Base-by-base conservation (phyloP, 441 rosid species). In the Hura crepitans region DNA sequence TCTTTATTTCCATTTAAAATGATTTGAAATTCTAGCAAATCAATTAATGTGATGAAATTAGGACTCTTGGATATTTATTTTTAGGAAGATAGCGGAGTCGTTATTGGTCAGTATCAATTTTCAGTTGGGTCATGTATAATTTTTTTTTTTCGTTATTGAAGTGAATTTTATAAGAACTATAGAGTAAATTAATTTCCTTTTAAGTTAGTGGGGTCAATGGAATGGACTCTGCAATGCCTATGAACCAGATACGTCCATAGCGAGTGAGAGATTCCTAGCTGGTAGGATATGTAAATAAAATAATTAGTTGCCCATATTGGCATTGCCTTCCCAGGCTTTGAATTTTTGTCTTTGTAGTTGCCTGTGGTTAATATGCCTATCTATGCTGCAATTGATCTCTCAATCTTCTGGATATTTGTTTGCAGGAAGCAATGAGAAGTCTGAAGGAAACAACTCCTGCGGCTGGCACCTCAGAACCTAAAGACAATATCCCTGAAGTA, bases 401-500 rank as follows among this genome's bases (percentile, higher is more conserved):
- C 60, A 30, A 54, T 45, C 65, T 58, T 56, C 39, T 62, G 4
- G 57, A 18, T 25, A 4, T 55, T 61, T 23, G 11, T 77, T 72
- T 83, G 71, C 84, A 88, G 93, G 90, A 82, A 70, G 83, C 75
- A 76, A 68, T 60, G 49, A 79, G 53, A 66, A 84, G 81, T 68
- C 58, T 68, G 45, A 72, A 67, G 82, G 84, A 71, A 46, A 51
- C 33, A 7, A 64, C 62, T 27, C 42, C 27, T 46, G 45, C 74
- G 55, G 66, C 75, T 72, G 81, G 80, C 27, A 31, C 71, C 0
- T 0, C 58, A 7, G 35, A 42, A 63, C 72, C 75, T 61, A 79
- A 74, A 75, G 77, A 74, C 58, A 78, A 83, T 71, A 85, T 86
- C 46, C 90, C 85, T 6, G 85, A 87, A 89, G 96, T 89, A 43